Conservation (phyloP, 495 filamentous ascomycete species). For the Monascus purpureus region DNA sequence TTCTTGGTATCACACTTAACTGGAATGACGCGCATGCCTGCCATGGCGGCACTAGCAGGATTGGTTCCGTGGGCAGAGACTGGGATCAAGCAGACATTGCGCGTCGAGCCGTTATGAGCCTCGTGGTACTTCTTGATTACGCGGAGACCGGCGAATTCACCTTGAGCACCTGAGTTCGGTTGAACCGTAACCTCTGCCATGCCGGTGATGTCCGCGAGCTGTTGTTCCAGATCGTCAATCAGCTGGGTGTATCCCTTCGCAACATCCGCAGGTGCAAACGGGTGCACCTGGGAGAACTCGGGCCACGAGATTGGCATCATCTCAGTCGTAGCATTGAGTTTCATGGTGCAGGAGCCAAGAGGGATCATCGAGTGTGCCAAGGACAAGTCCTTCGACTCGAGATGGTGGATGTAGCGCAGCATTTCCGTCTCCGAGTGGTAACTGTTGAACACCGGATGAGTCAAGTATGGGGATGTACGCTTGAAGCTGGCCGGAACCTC, state of each 20-base stretch:
- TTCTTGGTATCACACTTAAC: constrained; percentile 82
- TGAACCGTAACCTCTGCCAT: constrained; percentile 86
- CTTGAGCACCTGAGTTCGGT: constrained; percentile 94
- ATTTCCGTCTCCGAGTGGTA: constrained; percentile 96
- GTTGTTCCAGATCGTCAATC: constrained; percentile 56
- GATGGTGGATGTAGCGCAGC: constrained; percentile 84
- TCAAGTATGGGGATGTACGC: constrained; percentile 64
- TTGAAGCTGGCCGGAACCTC: constrained; percentile 46
- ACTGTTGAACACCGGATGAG: constrained; percentile 92
- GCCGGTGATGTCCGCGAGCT: constrained; percentile 77
- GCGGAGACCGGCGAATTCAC: constrained; percentile 89
- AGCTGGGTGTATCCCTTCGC: constrained; percentile 56
- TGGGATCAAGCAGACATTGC: constrained; percentile 92
- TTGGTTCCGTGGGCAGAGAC: constrained; percentile 97
- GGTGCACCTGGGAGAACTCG: constrained; percentile 78
- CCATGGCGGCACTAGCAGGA: constrained; percentile 93
- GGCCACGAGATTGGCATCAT: constrained; percentile 83
- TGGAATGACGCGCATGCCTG: constrained; percentile 89
- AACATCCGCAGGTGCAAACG: constrained; percentile 52
- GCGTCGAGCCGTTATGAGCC: constrained; percentile 45
- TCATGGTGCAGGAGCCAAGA: constrained; percentile 99
- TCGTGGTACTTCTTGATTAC: constrained; percentile 83
- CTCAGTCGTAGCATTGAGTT: constrained; percentile 91
- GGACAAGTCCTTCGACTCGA: constrained; percentile 92
- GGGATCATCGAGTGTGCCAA: constrained; percentile 98